Percentiles rank a stretch among this genome's conserved stretches.
Conservation (phyloP, 192 early-diverging fungal genomes). For the Dissophora ornata region DNA sequence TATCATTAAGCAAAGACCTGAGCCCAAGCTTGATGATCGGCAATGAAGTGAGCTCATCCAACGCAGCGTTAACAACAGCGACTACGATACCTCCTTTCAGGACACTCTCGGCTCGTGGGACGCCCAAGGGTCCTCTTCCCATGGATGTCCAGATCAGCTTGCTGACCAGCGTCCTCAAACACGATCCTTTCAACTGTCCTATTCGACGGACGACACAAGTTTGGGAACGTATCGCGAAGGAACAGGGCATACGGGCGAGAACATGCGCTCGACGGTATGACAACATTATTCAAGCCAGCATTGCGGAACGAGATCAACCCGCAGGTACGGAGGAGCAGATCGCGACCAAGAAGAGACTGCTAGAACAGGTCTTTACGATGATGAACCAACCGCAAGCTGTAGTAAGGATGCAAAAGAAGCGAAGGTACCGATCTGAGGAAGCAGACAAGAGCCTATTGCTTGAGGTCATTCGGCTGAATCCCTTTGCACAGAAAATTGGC, state of each 20-base stretch:
- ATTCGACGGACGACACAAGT: slow-evolving; percentile 47
- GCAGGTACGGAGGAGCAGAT: slow-evolving; percentile 36
- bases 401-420: slow-evolving; percentile 48
- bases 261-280: slow-evolving; percentile 47
- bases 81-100: not conserved
- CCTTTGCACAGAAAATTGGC: slow-evolving; percentile 46
- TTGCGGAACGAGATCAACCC: slow-evolving; percentile 31
- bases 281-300: slow-evolving; percentile 50
- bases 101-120: slow-evolving; percentile 18
- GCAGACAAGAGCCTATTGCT: slow-evolving; percentile 31
- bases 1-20: too few species aligned
- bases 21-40: too few species aligned
- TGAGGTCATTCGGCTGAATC: slow-evolving; percentile 39
- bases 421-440: slow-evolving; percentile 47
- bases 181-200: slow-evolving; percentile 51
- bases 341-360: slow-evolving; percentile 27
- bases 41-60: too few species aligned
- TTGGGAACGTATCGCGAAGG: slow-evolving; percentile 39
- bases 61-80: slow-evolving; percentile 2
- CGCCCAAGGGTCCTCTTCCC: slow-evolving; percentile 32
- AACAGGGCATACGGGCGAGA: slow-evolving; percentile 43
- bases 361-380: slow-evolving; percentile 45
- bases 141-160: slow-evolving; percentile 42
- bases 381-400: slow-evolving; percentile 54
- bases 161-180: slow-evolving; percentile 28